phyloP scores from a whole-genome alignment of 805 yeast species.

The Lipomyces lipofer region DNA sequence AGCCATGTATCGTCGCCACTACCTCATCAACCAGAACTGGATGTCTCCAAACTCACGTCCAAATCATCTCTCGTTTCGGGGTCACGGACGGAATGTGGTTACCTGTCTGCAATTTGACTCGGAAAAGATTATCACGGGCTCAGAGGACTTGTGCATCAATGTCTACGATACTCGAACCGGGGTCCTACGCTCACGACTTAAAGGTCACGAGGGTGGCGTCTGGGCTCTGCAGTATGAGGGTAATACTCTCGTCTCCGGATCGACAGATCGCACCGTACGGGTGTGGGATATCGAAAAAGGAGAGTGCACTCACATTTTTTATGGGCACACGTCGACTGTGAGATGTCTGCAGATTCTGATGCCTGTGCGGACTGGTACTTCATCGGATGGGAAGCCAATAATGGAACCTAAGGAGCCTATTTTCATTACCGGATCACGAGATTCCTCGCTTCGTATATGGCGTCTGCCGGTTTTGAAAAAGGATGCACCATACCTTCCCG shows the following conservation, averaged over 20 bases:
- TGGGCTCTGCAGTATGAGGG: constrained; percentile 94
- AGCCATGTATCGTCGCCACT: constrained; percentile 61
- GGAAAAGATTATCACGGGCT: constrained; percentile 86
- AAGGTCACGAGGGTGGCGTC: constrained; percentile 96
- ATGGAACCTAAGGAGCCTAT: constrained; percentile 64
- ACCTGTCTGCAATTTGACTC: constrained; percentile 94
- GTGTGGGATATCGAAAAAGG: constrained; percentile 89
- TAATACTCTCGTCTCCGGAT: constrained; percentile 80
- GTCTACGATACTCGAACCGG: constrained; percentile 81
- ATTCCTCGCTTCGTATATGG: constrained; percentile 90
- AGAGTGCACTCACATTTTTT: constrained; percentile 82
- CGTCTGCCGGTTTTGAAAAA: constrained; percentile 60
- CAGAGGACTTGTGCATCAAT: constrained; percentile 80
- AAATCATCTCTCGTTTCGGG: constrained; percentile 60
- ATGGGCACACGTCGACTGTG: constrained; percentile 90
- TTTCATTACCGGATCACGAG: constrained; percentile 87
- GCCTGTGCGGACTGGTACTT: constrained; percentile 47
- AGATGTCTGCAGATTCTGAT: constrained; percentile 64
- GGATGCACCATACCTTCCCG: constrained; percentile 16
- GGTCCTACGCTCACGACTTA: constrained; percentile 55
- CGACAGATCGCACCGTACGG: constrained; percentile 91
- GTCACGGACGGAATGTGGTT: constrained; percentile 79
- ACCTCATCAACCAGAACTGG: constrained; percentile 70
- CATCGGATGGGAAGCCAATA: constrained; percentile 56
- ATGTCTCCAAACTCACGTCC: constrained; percentile 72